Base-by-base conservation (phyloP, 2,329 filamentous ascomycete species). In the Exophiala sideris region DNA sequence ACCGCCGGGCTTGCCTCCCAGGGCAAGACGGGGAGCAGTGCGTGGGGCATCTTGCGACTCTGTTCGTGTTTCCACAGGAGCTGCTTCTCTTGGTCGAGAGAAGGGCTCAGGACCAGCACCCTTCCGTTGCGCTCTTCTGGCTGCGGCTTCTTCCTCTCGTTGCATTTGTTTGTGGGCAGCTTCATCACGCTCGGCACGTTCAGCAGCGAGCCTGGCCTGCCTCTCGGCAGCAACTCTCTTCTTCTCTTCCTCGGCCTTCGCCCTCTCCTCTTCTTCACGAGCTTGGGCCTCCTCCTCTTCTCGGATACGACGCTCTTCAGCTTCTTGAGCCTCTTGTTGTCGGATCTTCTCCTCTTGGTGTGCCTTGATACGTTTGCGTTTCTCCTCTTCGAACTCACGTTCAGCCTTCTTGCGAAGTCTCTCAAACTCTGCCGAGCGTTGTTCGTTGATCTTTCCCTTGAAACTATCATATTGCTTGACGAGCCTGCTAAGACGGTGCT, bases 341-440 rank as follows among this genome's bases (percentile, higher is more conserved):
- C 87, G 85, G 52, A 89, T 81, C 71, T 87, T 86, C 64, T 85
- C 84, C 68, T 96, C 92, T 65, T 88, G 86, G 67, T 88, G 84
- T 71, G 96, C 91, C 80, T 90, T 92, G 75, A 91, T 86, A 67
- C 94, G 89, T 62, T 85, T 82, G 36, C 86, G 83, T 73, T 96
- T 95, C 77, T 95, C 90, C 73, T 87, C 88, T 78, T 97, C 89
- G 54, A 97, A 82, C 70, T 99, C 94, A 61, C 87, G 85, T 79
- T 97, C 91, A 32, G 94, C 94, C 67, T 89, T 86, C 71, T 88
- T 91, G 68, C 89, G 89, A 61, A 91, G 88, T 78, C 88, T 92
- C 80, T 97, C 94, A 64, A 97, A 99, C 73, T 97, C 91, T 65
- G 95, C 88, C 68, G 90, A 89, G 65, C 92, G 89, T 68, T 90